Percentiles rank a stretch among this genome's conserved stretches.
These are phyloP conservation scores for Penicillium bialowiezense DNA, from an alignment of 495 filamentous ascomycete species.

Conservation along the genomic window DNA sequence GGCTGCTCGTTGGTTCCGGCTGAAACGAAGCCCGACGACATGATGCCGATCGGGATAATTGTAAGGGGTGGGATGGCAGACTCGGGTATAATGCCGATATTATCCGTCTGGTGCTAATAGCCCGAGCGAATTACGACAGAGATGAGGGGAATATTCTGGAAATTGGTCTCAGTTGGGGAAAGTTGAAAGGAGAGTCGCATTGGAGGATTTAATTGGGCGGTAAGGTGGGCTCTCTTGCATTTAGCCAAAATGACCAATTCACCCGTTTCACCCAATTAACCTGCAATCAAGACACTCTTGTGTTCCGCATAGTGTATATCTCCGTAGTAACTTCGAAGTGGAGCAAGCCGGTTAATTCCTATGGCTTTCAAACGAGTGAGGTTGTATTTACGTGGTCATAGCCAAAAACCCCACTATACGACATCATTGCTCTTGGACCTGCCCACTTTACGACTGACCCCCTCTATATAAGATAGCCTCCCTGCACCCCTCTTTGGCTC, in stretches of 20 bases:
- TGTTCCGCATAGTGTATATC: too few species aligned
- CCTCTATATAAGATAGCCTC: conserved; percentile 7
- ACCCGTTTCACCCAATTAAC: too few species aligned
- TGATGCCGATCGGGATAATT: conserved; percentile 27
- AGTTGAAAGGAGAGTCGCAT: not conserved
- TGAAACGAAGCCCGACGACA: conserved; percentile 90
- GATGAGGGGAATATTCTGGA: conserved; percentile 12
- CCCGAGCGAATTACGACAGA: conserved; percentile 8
- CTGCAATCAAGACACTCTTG: too few species aligned
- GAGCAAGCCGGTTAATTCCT: not conserved
- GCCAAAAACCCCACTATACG: not conserved
- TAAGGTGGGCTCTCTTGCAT: conserved; percentile 4
- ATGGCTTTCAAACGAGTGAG: not conserved
- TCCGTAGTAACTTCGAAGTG: not conserved
- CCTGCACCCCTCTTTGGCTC: not conserved
- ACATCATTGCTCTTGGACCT: conserved; percentile 39
- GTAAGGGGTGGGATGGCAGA: not conserved
- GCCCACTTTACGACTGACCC: conserved; percentile 18
- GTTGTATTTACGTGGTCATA: not conserved
- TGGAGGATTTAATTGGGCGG: not conserved
- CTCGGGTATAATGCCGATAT: conserved; percentile 23
- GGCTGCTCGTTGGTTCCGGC: conserved; percentile 71
- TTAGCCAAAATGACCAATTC: conserved; percentile 17
- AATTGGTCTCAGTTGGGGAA: not conserved
- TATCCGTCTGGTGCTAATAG: conserved; percentile 14